A percentile compares a stretch with the other conserved stretches of the same genome.
Evolutionary conservation across 768 basidiomycete genomes (phyloP).

Genomic region (Leccinum rimulosum): DNA sequence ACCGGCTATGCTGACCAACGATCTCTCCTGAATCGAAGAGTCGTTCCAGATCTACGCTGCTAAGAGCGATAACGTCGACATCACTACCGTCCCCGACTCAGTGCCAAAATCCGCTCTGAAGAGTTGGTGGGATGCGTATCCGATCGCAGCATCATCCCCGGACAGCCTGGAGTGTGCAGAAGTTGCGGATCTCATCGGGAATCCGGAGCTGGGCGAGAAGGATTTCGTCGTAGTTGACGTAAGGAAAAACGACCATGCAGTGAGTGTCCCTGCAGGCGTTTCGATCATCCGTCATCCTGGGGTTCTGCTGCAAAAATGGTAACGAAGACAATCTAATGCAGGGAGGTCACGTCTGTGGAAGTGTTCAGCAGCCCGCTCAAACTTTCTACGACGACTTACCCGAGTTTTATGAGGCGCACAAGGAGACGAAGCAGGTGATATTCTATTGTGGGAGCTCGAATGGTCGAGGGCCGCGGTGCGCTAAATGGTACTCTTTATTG

Average conservation of each 20-base stretch:
- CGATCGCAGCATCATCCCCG: conserved; percentile 34
- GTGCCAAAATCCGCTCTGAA: conserved; percentile 27
- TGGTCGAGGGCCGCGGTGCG: conserved; percentile 53
- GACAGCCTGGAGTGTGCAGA: conserved; percentile 33
- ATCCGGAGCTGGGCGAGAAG: conserved; percentile 5
- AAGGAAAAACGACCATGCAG: conserved; percentile 44
- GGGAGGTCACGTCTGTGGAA: conserved; percentile 55
- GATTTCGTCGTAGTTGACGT: conserved; percentile 50
- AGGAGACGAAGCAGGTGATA: conserved; percentile 40
- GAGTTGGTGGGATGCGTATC: conserved; percentile 57
- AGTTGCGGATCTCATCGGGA: conserved; percentile 34
- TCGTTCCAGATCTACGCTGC: conserved; percentile 48
- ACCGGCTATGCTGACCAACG: not conserved
- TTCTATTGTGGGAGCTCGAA: conserved; percentile 55
- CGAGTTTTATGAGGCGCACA: conserved; percentile 40
- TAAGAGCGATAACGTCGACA: conserved; percentile 26
- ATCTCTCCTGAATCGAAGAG: conserved; percentile 25
- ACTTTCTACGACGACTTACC: conserved; percentile 47
- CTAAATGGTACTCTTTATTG: conserved; percentile 44
- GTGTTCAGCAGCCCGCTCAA: conserved; percentile 48
- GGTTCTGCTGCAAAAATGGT: not conserved
- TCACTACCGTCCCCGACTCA: not conserved
- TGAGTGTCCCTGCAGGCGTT: conserved; percentile 23
- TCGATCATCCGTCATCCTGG: not conserved
- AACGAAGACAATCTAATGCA: conserved; percentile 18